phyloP scores from a whole-genome alignment of 169 alveolate genomes.

The Cyclospora cayetanensis region DNA sequence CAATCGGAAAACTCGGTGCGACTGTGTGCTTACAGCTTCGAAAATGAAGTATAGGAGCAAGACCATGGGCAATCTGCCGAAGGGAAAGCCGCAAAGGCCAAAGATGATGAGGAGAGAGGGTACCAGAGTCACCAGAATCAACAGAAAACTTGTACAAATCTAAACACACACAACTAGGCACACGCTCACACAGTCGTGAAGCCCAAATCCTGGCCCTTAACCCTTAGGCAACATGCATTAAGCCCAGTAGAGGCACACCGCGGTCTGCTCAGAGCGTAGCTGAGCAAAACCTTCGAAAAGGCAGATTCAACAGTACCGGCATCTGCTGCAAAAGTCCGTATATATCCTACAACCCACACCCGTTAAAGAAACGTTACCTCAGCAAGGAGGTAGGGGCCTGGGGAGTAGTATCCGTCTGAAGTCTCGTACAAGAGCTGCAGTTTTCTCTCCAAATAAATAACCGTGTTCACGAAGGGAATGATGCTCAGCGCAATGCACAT shows the following conservation, averaged over 20 bases:
- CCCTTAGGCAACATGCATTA: neutral
- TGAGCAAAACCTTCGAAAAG: too few relatives aligned
- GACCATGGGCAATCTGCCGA: neutral
- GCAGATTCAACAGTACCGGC: too few relatives aligned
- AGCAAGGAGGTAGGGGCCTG: slow-evolving; percentile 40
- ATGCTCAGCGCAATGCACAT: neutral
- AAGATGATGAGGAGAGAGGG: neutral
- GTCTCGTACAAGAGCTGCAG: neutral
- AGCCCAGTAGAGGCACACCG: too few relatives aligned
- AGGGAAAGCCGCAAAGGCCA: slow-evolving; percentile 15
- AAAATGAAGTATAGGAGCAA: slow-evolving; percentile 17
- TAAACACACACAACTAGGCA: neutral
- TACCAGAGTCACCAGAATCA: neutral
- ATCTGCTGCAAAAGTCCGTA: too few relatives aligned
- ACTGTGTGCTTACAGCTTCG: neutral
- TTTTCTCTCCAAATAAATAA: neutral
- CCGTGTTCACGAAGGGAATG: slow-evolving; percentile 16
- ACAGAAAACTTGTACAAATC: neutral
- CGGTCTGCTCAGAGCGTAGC: too few relatives aligned
- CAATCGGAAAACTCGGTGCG: too few relatives aligned
- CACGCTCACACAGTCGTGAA: neutral
- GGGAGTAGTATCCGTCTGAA: slow-evolving; percentile 28
- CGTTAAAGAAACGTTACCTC: neutral
- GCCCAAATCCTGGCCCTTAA: neutral
- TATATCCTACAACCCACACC: neutral